phyloP scores from a whole-genome alignment of 2,329 filamentous ascomycete genomes.

The Parascedosporium putredinis region DNA sequence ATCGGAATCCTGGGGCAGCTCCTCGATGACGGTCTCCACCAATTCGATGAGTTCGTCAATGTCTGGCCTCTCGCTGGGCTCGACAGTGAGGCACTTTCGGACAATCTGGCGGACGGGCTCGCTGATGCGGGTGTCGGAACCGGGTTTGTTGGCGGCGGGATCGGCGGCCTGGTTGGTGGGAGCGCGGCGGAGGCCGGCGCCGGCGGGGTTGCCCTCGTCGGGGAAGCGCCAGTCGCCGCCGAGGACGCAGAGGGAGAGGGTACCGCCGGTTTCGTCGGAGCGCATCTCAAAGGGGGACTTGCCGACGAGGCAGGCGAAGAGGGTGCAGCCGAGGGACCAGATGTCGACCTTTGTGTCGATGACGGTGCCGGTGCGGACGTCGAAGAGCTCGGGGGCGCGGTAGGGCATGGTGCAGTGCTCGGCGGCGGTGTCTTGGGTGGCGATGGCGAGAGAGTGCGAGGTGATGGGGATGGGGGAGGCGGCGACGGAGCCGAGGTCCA shows the following conservation, averaged over 20 bases:
- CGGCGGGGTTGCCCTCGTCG: constrained; percentile 51
- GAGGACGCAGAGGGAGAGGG: constrained; percentile 81
- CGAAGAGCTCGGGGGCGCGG: constrained; percentile 92
- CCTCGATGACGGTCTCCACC: constrained; percentile 62
- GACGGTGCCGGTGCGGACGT: constrained; percentile 84
- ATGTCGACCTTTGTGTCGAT: constrained; percentile 97
- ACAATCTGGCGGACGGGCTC: constrained; percentile 82
- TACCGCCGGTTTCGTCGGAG: constrained; percentile 91
- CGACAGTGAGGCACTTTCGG: constrained; percentile 72
- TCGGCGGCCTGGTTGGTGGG: constrained; percentile 15
- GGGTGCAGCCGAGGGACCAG: constrained; percentile 94
- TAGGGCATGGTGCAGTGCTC: constrained; percentile 99
- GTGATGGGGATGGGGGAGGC: constrained; percentile 83
- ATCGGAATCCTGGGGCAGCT: constrained; percentile 49
- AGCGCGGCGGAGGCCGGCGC: constrained; percentile 29
- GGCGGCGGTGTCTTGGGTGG: constrained; percentile 86
- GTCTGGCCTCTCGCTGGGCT: constrained; percentile 79
- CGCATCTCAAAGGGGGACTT: constrained; percentile 96
- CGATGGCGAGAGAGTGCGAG: constrained; percentile 78
- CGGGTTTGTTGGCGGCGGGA: constrained; percentile 16
- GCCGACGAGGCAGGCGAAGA: constrained; percentile 91
- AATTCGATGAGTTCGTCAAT: constrained; percentile 72
- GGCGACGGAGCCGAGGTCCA: constrained; percentile 91
- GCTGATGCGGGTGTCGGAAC: constrained; percentile 46
- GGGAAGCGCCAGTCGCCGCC: constrained; percentile 96